These are phyloP conservation scores for Voacanga thouarsii DNA, from an alignment of 257 asterid species.

Conservation along the genomic window DNA sequence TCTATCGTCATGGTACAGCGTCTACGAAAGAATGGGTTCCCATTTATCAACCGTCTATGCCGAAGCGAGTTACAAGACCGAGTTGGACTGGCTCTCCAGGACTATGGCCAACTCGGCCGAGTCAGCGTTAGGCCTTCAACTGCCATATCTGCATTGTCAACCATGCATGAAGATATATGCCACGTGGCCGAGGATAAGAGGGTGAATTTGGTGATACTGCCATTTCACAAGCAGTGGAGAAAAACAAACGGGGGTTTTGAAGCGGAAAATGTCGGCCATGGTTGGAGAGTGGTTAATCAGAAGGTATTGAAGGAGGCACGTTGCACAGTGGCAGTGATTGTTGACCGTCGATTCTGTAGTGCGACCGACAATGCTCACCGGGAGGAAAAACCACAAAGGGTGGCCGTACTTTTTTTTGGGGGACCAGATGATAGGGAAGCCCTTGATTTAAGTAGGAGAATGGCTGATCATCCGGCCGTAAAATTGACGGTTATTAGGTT, in stretches of 20 bases:
- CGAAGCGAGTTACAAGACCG: conserved; percentile 21
- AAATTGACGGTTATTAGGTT: conserved; percentile 40
- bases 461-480: conserved; percentile 51
- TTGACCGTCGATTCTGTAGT: conserved; percentile 33
- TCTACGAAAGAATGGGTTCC: conserved; percentile 33
- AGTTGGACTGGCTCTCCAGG: conserved; percentile 21
- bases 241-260: background rate
- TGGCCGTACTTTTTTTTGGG: conserved; percentile 44
- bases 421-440: conserved; percentile 54
- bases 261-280: conserved; percentile 26
- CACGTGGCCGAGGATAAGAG: conserved; percentile 35
- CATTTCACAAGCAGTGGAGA: conserved; percentile 36
- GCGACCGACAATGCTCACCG: background rate
- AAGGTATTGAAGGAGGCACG: conserved; percentile 27
- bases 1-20: conserved; percentile 49
- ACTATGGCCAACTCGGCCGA: conserved; percentile 13
- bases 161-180: conserved; percentile 39
- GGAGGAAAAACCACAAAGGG: background rate
- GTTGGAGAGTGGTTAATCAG: conserved; percentile 37
- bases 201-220: conserved; percentile 23
- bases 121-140: conserved; percentile 27
- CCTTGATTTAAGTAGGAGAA: conserved; percentile 41
- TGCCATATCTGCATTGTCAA: conserved; percentile 27
- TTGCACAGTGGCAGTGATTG: conserved; percentile 32
- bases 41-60: conserved; percentile 34